Evolutionary conservation across 179 eudicot species (phyloP).

Genomic region (Spinacia oleracea): DNA sequence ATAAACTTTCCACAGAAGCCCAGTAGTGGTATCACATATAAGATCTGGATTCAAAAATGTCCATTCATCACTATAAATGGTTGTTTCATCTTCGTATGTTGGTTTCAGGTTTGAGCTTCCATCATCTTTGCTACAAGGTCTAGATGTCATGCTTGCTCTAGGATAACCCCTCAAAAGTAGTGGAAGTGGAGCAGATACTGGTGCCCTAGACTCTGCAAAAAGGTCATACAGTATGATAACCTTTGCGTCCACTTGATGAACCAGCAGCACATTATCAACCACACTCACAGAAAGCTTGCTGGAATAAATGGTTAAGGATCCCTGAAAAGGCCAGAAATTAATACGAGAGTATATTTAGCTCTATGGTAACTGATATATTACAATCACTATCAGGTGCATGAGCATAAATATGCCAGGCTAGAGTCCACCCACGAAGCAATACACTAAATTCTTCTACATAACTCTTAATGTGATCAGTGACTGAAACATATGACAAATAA

Average conservation of each 20-base stretch:
- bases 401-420: conserved; percentile 10
- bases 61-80: conserved; percentile 83
- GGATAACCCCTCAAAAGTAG: conserved; percentile 65
- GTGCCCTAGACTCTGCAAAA: conserved; percentile 79
- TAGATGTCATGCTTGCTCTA: conserved; percentile 42
- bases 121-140: conserved; percentile 36
- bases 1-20: conserved; percentile 83
- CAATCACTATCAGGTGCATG: neutral
- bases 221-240: conserved; percentile 92
- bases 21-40: conserved; percentile 73
- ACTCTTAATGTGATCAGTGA: neutral
- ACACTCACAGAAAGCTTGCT: conserved; percentile 84
- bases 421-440: neutral
- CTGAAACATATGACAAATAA: neutral
- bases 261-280: conserved; percentile 90
- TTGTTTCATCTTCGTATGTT: conserved; percentile 44
- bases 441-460: neutral
- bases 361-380: neutral
- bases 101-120: conserved; percentile 45
- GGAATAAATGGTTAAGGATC: conserved; percentile 88
- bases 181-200: conserved; percentile 99
- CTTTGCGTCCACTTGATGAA: conserved; percentile 97
- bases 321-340: conserved; percentile 50
- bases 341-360: neutral
- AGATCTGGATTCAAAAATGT: conserved; percentile 88